phyloP scores from a whole-genome alignment of 2,329 filamentous ascomycete species.

The Emergomyces orientalis region DNA sequence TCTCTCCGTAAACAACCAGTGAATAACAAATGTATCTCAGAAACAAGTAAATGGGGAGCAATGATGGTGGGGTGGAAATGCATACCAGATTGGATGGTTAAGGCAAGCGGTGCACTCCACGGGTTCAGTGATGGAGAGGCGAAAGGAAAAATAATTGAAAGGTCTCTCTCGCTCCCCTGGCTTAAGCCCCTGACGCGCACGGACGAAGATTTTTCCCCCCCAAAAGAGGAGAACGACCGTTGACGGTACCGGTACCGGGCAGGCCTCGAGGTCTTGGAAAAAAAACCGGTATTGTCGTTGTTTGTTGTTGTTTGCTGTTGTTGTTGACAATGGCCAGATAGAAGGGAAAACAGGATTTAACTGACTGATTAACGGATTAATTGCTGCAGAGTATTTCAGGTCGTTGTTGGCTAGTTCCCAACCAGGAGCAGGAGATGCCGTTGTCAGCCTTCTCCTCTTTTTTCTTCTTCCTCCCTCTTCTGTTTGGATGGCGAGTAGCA shows the following conservation, averaged over 20 bases:
- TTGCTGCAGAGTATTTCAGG: background rate
- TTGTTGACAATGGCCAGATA: background rate
- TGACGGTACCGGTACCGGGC: background rate
- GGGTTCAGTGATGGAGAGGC: background rate
- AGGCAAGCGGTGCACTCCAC: background rate
- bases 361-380: too few relatives aligned
- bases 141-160: background rate
- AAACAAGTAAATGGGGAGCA: background rate
- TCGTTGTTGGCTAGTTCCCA: background rate
- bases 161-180: background rate
- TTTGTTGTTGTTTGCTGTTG: background rate
- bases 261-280: background rate
- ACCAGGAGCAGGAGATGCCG: background rate
- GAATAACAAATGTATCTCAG: background rate
- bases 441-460: background rate
- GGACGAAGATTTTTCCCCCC: background rate
- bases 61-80: background rate
- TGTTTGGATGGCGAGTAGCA: background rate
- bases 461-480: background rate
- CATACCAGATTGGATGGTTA: background rate
- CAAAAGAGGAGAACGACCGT: background rate
- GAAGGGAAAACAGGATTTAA: background rate
- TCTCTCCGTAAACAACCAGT: too few relatives aligned
- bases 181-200: background rate
- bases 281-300: background rate